Evolutionary conservation across 2,329 filamentous ascomycete species (phyloP).

Genomic region (Colletotrichum echinochloae): DNA sequence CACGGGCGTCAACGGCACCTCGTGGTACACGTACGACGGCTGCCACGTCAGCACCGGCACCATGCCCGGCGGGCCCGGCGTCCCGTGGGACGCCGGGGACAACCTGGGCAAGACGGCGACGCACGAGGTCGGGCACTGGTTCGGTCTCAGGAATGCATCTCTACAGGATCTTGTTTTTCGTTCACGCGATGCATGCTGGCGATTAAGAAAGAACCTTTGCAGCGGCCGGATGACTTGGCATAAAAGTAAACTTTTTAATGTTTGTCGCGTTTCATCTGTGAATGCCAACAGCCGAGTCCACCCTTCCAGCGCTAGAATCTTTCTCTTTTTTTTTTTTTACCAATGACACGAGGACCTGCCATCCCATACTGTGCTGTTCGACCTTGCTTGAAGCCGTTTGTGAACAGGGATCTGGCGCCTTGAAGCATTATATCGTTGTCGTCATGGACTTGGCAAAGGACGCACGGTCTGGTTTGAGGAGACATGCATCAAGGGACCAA

Average conservation of each 20-base stretch:
- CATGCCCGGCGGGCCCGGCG: slow-evolving; percentile 36
- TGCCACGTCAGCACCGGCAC: slow-evolving; percentile 41
- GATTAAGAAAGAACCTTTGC: background rate
- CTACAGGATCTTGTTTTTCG: background rate
- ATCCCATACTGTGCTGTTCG: too few relatives aligned
- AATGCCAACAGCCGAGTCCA: too few relatives aligned
- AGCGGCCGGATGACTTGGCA: background rate
- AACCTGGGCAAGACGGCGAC: slow-evolving; percentile 43
- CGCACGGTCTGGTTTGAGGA: too few relatives aligned
- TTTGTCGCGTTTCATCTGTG: too few relatives aligned
- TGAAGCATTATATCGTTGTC: too few relatives aligned
- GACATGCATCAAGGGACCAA: too few relatives aligned
- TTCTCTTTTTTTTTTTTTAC: too few relatives aligned
- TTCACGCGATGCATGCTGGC: background rate
- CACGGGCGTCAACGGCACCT: slow-evolving; percentile 31
- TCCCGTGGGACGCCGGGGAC: slow-evolving; percentile 40
- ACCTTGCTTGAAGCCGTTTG: too few relatives aligned
- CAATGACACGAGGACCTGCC: too few relatives aligned
- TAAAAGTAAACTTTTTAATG: background rate
- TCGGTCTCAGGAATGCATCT: slow-evolving; percentile 47
- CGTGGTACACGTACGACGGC: slow-evolving; percentile 37
- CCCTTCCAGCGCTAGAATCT: too few relatives aligned
- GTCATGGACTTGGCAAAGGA: too few relatives aligned
- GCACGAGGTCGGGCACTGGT: slow-evolving; percentile 59
- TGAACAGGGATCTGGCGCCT: too few relatives aligned